Conservation (phyloP, 805 yeast species). For the Maudiozyma barnettii region DNA sequence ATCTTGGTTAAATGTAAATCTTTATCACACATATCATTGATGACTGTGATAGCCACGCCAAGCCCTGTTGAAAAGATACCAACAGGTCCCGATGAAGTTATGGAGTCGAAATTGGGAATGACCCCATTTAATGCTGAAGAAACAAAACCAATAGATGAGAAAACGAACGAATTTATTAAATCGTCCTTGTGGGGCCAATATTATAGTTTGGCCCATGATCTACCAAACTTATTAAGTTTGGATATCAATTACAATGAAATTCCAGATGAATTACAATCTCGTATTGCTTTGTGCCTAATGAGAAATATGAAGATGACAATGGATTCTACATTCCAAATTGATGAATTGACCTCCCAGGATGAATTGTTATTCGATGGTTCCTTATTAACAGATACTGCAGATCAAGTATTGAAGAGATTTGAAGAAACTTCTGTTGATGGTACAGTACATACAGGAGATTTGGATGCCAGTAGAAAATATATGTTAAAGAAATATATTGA, state of each 20-base stretch:
- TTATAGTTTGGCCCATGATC: constrained; percentile 57
- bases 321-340: constrained; percentile 26
- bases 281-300: constrained; percentile 72
- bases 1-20: constrained; percentile 58
- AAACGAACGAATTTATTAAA: constrained; percentile 29
- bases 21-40: constrained; percentile 58
- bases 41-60: constrained; percentile 37
- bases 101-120: background rate
- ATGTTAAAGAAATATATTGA: constrained; percentile 34
- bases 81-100: background rate
- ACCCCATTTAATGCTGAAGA: background rate
- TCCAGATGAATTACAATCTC: constrained; percentile 55
- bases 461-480: constrained; percentile 26
- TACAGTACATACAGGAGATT: constrained; percentile 24
- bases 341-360: constrained; percentile 33
- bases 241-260: constrained; percentile 57
- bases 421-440: constrained; percentile 14
- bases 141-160: background rate
- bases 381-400: constrained; percentile 64
- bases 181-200: constrained; percentile 54
- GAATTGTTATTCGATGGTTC: constrained; percentile 73
- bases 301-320: constrained; percentile 66
- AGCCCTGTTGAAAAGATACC: background rate
- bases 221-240: constrained; percentile 54
- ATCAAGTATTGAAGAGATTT: constrained; percentile 38